Evolutionary conservation across 208 protist species (phyloP).

Genomic region (Herpetomonas muscarum): DNA sequence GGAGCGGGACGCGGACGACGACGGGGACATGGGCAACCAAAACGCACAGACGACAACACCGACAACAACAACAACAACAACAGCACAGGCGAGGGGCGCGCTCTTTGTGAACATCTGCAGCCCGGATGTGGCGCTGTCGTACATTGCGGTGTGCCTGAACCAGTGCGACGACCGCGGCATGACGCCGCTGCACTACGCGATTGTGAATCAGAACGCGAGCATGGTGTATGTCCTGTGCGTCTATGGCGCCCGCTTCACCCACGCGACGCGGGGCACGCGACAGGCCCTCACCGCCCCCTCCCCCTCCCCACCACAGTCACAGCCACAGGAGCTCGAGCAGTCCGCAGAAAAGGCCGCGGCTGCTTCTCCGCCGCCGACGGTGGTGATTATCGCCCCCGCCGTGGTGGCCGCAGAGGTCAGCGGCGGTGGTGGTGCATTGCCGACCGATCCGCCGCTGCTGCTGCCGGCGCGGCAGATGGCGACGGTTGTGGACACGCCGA

Average conservation of each 20-base stretch:
- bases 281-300: slow-evolving; percentile 7
- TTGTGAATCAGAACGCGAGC: slow-evolving; percentile 34
- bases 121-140: not conserved
- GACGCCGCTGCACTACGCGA: slow-evolving; percentile 47
- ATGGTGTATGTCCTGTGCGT: slow-evolving; percentile 35
- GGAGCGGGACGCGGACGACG: no score
- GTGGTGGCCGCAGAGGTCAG: no score
- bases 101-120: not conserved
- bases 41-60: no score
- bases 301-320: slow-evolving; percentile 7
- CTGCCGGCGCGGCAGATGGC: slow-evolving; percentile 4
- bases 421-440: not conserved
- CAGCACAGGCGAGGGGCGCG: no score
- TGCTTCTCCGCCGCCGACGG: no score
- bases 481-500: not conserved
- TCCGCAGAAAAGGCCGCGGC: slow-evolving; percentile 9
- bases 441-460: slow-evolving; percentile 10
- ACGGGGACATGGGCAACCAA: no score
- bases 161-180: slow-evolving; percentile 24
- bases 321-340: slow-evolving; percentile 14
- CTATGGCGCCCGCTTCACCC: slow-evolving; percentile 31
- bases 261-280: slow-evolving; percentile 23
- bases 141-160: slow-evolving; percentile 22
- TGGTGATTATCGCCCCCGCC: no score
- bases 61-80: no score